Percentiles rank a stretch among this genome's conserved stretches.
These are phyloP conservation scores for Hygrophorus pudorinus DNA, from an alignment of 768 basidiomycete species.

Conservation along the genomic window DNA sequence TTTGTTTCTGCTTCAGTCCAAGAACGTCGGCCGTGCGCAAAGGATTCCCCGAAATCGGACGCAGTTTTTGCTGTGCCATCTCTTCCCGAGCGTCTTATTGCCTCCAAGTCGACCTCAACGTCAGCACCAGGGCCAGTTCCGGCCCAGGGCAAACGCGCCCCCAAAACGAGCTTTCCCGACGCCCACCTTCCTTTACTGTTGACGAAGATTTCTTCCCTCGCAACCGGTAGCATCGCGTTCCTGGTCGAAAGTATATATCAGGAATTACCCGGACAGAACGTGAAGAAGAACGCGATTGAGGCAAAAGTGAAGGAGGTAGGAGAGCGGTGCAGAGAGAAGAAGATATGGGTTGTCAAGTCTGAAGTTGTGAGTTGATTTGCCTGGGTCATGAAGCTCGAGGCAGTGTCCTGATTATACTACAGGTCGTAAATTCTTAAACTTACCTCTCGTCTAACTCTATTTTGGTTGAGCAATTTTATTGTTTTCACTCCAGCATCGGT, in stretches of 20 bases:
- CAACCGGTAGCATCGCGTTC: constrained; percentile 51
- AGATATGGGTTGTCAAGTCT: constrained; percentile 63
- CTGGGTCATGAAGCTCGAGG: no score
- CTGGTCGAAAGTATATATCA: constrained; percentile 68
- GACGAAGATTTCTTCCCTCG: constrained; percentile 49
- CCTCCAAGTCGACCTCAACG: constrained; percentile 8
- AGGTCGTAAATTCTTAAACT: no score
- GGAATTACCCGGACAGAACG: constrained; percentile 55
- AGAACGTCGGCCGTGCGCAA: constrained; percentile 11
- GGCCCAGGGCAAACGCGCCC: constrained; percentile 16
- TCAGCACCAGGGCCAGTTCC: constrained; percentile 17
- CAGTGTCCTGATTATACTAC: no score
- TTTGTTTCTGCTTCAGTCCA: constrained; percentile 42
- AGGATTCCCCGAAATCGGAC: constrained; percentile 11
- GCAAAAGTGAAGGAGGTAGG: constrained; percentile 69
- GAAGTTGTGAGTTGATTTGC: background rate
- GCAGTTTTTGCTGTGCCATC: constrained; percentile 36
- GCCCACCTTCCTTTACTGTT: constrained; percentile 49
- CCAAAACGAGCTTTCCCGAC: constrained; percentile 64
- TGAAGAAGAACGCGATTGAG: constrained; percentile 80
- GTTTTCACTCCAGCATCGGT: no score
- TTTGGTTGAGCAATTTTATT: no score
- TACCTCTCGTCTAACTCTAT: no score
- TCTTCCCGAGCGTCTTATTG: constrained; percentile 26
- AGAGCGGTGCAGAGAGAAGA: constrained; percentile 65